These are phyloP conservation scores for Aphanomyces euteiches DNA, from an alignment of 352 stramenopile species.

Conservation along the genomic window DNA sequence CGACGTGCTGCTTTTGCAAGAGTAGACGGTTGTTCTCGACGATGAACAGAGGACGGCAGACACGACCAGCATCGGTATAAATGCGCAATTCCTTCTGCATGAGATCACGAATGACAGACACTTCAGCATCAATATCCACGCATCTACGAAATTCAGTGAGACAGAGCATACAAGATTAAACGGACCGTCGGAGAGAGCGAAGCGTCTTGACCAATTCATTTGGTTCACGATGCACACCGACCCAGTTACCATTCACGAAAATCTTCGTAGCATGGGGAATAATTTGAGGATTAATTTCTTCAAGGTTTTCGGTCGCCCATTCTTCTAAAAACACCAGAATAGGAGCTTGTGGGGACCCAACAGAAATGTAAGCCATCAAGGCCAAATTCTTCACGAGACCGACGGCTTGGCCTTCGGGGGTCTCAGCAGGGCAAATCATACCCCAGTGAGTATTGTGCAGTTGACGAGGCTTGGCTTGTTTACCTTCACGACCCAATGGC, in stretches of 20 bases:
- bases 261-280: constrained; percentile 99
- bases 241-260: constrained; percentile 99
- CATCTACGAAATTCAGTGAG: constrained; percentile 39
- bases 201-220: constrained; percentile 95
- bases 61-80: constrained; percentile 98
- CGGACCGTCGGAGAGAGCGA: constrained; percentile 82
- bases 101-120: constrained; percentile 98
- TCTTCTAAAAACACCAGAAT: constrained; percentile 99
- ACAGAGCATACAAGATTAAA: background rate
- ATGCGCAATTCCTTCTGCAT: constrained; percentile 98
- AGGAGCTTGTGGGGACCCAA: constrained; percentile 88
- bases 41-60: constrained; percentile 98
- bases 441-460: constrained; percentile 99
- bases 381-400: constrained; percentile 98
- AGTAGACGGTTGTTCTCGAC: constrained; percentile 95
- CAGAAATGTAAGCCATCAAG: constrained; percentile 98
- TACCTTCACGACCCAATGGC: constrained; percentile 97
- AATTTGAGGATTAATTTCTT: constrained; percentile 96
- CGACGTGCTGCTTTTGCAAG: constrained; percentile 97
- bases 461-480: constrained; percentile 98
- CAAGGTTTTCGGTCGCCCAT: constrained; percentile 97
- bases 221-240: constrained; percentile 97
- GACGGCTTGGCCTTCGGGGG: constrained; percentile 93
- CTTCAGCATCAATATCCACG: constrained; percentile 98
- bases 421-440: constrained; percentile 98